A percentile compares a stretch with the other conserved stretches of the same genome.
Evolutionary conservation across 2,329 filamentous ascomycete genomes (phyloP).

Genomic region (Talaromyces sp.): DNA sequence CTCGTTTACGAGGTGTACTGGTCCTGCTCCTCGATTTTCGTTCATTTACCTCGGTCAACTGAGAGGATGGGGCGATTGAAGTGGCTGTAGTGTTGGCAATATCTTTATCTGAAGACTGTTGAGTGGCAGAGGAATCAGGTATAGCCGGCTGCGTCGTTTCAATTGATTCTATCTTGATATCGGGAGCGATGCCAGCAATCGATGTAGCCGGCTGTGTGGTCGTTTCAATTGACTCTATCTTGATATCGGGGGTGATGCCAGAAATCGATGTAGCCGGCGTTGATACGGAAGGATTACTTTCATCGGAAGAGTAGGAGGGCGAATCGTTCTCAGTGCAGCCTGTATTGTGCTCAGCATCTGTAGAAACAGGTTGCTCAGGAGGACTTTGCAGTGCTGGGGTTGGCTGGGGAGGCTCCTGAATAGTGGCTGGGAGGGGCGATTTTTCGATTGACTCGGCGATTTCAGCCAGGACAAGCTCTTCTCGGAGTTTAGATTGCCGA

Average conservation of each 20-base stretch:
- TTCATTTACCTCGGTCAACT: slow-evolving; percentile 22
- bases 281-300: slow-evolving; percentile 32
- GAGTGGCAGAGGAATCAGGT: neutral
- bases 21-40: slow-evolving; percentile 23
- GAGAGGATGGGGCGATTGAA: slow-evolving; percentile 9
- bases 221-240: slow-evolving; percentile 23
- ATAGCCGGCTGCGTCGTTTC: slow-evolving; percentile 4
- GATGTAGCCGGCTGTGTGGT: slow-evolving; percentile 36
- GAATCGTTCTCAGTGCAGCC: slow-evolving; percentile 29
- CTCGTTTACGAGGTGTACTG: slow-evolving; percentile 28
- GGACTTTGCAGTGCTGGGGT: neutral
- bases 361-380: neutral
- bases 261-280: slow-evolving; percentile 40
- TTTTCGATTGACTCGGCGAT: slow-evolving; percentile 25
- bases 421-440: slow-evolving; percentile 9
- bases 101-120: neutral
- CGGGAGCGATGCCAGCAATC: slow-evolving; percentile 28
- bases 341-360: slow-evolving; percentile 15
- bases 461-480: slow-evolving; percentile 38
- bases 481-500: slow-evolving; percentile 37
- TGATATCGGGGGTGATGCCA: slow-evolving; percentile 26
- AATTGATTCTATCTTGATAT: slow-evolving; percentile 25
- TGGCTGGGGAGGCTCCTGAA: slow-evolving; percentile 6
- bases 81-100: neutral
- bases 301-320: slow-evolving; percentile 30